Base-by-base conservation (phyloP, 1,284 basidiomycete genomes). In the Mycena citricolor region DNA sequence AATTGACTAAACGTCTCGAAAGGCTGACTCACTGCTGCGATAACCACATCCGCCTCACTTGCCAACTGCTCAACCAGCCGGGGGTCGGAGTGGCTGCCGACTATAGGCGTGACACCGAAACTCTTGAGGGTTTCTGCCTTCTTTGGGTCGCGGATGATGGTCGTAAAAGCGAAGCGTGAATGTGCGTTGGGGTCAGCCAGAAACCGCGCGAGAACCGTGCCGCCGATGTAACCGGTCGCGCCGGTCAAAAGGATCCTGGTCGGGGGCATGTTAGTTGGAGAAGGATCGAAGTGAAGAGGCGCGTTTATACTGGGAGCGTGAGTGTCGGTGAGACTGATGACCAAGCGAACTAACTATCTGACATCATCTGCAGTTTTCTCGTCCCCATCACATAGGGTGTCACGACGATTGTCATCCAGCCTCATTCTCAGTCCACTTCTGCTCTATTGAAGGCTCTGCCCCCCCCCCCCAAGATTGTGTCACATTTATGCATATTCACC, bases 171-270 rank as follows among this genome's bases (percentile, higher is more conserved):
- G 38, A 69, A 70, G n/a, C n/a, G n/a, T 2, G 54, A 57, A 8
- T 60, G 39, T 24, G 56, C 57, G 20, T 65, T 61, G 2, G 65
- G 63, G 45, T 69, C 70, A 8, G 49, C 46, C 5, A 74, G 56
- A 29, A 76, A 62, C 32, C 63, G 65, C 16, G 61, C 48, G 17
- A 75, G 62, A 13, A 74, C 61, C 11, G 67, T 48, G 20, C 73
- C 71, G 17, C 73, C 51, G 34, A 52, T 46, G 35, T 49, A 52
- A n/a, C 73, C 72, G 71, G 42, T 23, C 5, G 16, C 17, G 21
- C 20, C 42, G 8, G 46, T 26, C 11, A 11, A 30, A 26, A 48
- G 49, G 38, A 52, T 37, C n/a, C 33, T 35, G 16, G 35, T n/a
- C n/a, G n/a, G n/a, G n/a, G n/a, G n/a, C n/a, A n/a, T n/a, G n/a